A percentile compares a stretch with the other conserved stretches of the same genome.
Evolutionary conservation across 192 early-diverging fungal genomes (phyloP).

Genomic region (Chytriomyces sp.): DNA sequence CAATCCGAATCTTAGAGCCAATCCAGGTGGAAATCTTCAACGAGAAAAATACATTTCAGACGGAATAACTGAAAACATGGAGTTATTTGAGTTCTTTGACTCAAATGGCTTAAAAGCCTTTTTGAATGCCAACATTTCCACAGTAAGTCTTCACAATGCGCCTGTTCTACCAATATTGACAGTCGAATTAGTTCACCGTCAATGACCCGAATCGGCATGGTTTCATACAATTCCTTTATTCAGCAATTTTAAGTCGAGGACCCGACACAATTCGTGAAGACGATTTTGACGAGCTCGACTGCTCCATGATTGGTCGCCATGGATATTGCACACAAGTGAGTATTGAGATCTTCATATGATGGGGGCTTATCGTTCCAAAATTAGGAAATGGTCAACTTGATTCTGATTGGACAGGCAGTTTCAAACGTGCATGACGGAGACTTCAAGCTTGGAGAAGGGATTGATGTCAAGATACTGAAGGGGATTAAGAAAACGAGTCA

Average conservation of each 20-base stretch:
- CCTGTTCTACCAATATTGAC: not conserved
- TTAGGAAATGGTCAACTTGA: slow-evolving; percentile 56
- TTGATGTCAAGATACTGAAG: slow-evolving; percentile 41
- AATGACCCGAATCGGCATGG: slow-evolving; percentile 35
- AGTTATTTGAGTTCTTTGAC: slow-evolving; percentile 39
- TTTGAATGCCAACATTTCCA: not conserved
- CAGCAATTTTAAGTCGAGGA: slow-evolving; percentile 49
- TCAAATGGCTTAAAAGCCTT: not conserved
- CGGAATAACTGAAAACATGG: slow-evolving; percentile 41
- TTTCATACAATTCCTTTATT: slow-evolving; percentile 51
- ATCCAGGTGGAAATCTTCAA: slow-evolving; percentile 8
- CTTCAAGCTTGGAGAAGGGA: slow-evolving; percentile 41
- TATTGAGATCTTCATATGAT: not conserved
- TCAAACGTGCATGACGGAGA: slow-evolving; percentile 58
- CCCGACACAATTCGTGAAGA: slow-evolving; percentile 36
- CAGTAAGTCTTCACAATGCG: not conserved
- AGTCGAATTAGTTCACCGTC: slow-evolving; percentile 24
- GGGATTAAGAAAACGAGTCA: slow-evolving; percentile 41
- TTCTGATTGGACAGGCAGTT: slow-evolving; percentile 48
- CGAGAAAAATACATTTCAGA: slow-evolving; percentile 27
- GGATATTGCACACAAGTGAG: slow-evolving; percentile 58
- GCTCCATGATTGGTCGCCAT: slow-evolving; percentile 50
- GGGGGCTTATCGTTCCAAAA: not conserved
- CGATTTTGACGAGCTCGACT: slow-evolving; percentile 53
- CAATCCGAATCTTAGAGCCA: slow-evolving; percentile 25